These are phyloP conservation scores for Penicillium alfredii DNA, from an alignment of 495 filamentous ascomycete species.

Conservation along the genomic window DNA sequence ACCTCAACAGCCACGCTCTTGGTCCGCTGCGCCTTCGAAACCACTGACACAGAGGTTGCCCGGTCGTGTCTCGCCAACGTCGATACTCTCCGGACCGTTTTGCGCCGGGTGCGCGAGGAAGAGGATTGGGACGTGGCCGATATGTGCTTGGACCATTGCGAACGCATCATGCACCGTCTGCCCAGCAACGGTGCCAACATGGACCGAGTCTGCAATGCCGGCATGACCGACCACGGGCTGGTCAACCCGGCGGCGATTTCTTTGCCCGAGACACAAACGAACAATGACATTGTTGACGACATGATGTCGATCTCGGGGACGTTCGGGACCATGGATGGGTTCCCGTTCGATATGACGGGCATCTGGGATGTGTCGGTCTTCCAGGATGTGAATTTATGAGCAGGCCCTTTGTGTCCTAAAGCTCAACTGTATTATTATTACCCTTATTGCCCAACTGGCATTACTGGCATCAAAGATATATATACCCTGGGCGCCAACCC, in stretches of 20 bases:
- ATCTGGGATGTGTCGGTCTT: constrained; percentile 48
- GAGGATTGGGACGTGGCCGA: constrained; percentile 51
- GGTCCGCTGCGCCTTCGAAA: constrained; percentile 44
- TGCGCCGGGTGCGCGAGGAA: constrained; percentile 46
- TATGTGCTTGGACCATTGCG: constrained; percentile 50
- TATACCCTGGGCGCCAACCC: constrained; percentile 20
- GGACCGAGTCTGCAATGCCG: constrained; percentile 13
- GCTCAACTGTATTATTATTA: too few relatives aligned
- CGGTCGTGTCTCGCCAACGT: constrained; percentile 40
- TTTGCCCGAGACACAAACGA: constrained; percentile 43
- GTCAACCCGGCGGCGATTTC: constrained; percentile 42
- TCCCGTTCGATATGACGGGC: constrained; percentile 48
- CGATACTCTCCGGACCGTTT: constrained; percentile 35
- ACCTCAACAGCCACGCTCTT: constrained; percentile 45
- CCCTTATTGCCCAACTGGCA: too few relatives aligned
- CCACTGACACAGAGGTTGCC: constrained; percentile 35
- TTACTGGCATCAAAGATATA: constrained; percentile 11
- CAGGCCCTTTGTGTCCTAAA: too few relatives aligned
- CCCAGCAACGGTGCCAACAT: constrained; percentile 23
- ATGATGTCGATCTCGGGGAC: constrained; percentile 49
- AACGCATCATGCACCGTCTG: constrained; percentile 40
- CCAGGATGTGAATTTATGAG: constrained; percentile 42
- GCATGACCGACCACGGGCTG: constrained; percentile 25
- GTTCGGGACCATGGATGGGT: constrained; percentile 47
- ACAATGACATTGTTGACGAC: constrained; percentile 47